phyloP scores from a whole-genome alignment of 2,329 filamentous ascomycete species.

The Epicoccum nigrum region DNA sequence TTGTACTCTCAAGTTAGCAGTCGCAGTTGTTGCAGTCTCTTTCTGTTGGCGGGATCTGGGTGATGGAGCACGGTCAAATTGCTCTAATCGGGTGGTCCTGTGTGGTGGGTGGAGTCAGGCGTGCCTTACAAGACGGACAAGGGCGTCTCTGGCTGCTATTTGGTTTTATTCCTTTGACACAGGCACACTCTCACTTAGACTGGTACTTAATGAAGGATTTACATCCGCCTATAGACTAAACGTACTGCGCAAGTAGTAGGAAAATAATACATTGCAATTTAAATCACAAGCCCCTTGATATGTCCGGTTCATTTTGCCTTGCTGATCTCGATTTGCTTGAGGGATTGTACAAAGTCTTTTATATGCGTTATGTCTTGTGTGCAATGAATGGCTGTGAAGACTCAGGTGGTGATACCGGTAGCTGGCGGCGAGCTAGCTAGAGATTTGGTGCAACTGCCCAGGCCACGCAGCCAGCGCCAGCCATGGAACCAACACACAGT shows the following conservation, averaged over 20 bases:
- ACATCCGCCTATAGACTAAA: slow-evolving; percentile 48
- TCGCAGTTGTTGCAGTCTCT: slow-evolving; percentile 37
- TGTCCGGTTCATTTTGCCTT: too few species aligned
- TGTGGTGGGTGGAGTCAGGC: slow-evolving; percentile 39
- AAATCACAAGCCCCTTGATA: too few species aligned
- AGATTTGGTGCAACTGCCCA: not conserved
- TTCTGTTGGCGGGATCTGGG: slow-evolving; percentile 22
- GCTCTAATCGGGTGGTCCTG: slow-evolving; percentile 13
- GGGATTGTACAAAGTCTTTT: too few species aligned
- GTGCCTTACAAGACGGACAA: slow-evolving; percentile 42
- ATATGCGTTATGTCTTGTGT: not conserved
- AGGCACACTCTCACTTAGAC: slow-evolving; percentile 44
- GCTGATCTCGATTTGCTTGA: too few species aligned
- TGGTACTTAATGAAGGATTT: slow-evolving; percentile 51
- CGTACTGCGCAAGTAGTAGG: slow-evolving; percentile 39
- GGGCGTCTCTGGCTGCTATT: slow-evolving; percentile 35
- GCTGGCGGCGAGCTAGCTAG: not conserved
- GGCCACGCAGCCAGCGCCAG: not conserved
- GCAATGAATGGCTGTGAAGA: not conserved
- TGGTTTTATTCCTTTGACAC: slow-evolving; percentile 36
- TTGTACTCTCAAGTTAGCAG: slow-evolving; percentile 30
- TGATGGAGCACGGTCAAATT: slow-evolving; percentile 17
- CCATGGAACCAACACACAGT: not conserved
- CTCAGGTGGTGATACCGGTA: too few species aligned
- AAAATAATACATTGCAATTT: slow-evolving; percentile 29